Evolutionary conservation across 2,329 filamentous ascomycete species (phyloP), one percentile per base, ranked within the genome.

Genomic region (Zasmidium angulare): DNA sequence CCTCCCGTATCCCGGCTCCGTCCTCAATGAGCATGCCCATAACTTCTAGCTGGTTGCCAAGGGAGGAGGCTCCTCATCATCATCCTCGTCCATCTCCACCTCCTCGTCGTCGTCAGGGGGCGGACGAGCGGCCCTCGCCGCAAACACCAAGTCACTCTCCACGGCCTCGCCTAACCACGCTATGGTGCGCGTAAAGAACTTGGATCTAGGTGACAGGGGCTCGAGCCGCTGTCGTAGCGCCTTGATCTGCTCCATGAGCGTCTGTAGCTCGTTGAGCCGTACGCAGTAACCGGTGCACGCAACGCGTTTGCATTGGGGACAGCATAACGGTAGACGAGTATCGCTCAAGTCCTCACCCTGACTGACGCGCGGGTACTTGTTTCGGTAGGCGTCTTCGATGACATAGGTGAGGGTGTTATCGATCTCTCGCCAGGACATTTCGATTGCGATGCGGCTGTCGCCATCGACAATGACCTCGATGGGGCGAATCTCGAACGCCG

Each of bases 401-500:
- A 55, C 61, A 7, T 60, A n/a, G 2, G 56, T 40, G 17, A 69
- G 57, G 7, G 50, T 57, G 10, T 61, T 54, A 55, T 70, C 67
- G 17, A 67, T 47, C 17, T 50, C 36, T n/a, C 52, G 22, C 46
- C 56, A 63, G 22, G 29, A 49, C 2, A 63, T 48, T 17, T 20
- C 49, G 12, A 60, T 29, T 9, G 36, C 2, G 17, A 11, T 12
- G 22, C 23, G 22, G 22, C 24, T 14, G 47, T 31, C 22, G 20
- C 3, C 20, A n/a, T 20, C 1, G 46, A 58, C 47, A 2, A 26
- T 14, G 20, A 53, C 22, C 10, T 23, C n/a, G 46, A 53, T 50
- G 11, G 64, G 53, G 1, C 63, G 58, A 4, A 67, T 48, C n/a
- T 68, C 65, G 49, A 64, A 55, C 3, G 59, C 60, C 20, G 62